These are phyloP conservation scores for Plasmodium berghei DNA, from an alignment of 169 alveolate genomes.

Conservation along the genomic window DNA sequence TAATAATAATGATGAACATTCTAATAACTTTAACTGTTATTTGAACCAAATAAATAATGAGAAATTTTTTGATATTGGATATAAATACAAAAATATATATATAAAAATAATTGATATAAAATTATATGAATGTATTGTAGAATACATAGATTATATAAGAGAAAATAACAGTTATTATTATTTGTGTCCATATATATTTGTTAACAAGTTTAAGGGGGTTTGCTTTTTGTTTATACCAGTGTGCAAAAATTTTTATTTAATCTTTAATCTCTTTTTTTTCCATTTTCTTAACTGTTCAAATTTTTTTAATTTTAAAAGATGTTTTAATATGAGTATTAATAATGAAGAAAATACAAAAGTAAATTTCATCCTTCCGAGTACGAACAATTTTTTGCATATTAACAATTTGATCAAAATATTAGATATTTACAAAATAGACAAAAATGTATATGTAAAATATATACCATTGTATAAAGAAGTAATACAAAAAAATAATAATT, in stretches of 20 bases:
- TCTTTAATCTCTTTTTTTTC: conserved; percentile 50
- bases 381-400: conserved; percentile 49
- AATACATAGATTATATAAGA: conserved; percentile 54
- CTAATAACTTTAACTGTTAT: conserved; percentile 4
- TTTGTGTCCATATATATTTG: conserved; percentile 60
- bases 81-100: conserved; percentile 65
- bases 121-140: conserved; percentile 45
- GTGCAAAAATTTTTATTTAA: conserved; percentile 60
- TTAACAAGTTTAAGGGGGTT: conserved; percentile 32
- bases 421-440: conserved; percentile 26
- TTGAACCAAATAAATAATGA: conserved; percentile 23
- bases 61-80: conserved; percentile 46
- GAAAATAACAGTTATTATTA: conserved; percentile 62
- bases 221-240: conserved; percentile 61
- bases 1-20: conserved; percentile 19
- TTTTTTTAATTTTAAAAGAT: conserved; percentile 58
- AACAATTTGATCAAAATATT: conserved; percentile 58
- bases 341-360: conserved; percentile 44
- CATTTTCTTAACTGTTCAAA: conserved; percentile 65
- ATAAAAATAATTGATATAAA: conserved; percentile 67
- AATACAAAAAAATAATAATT: conserved; percentile 1
- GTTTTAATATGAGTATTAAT: conserved; percentile 45
- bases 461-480: conserved; percentile 15
- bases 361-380: conserved; percentile 17
- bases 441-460: conserved; percentile 41